Conservation (phyloP, 495 filamentous ascomycete genomes). For the Immersiella caudata region DNA sequence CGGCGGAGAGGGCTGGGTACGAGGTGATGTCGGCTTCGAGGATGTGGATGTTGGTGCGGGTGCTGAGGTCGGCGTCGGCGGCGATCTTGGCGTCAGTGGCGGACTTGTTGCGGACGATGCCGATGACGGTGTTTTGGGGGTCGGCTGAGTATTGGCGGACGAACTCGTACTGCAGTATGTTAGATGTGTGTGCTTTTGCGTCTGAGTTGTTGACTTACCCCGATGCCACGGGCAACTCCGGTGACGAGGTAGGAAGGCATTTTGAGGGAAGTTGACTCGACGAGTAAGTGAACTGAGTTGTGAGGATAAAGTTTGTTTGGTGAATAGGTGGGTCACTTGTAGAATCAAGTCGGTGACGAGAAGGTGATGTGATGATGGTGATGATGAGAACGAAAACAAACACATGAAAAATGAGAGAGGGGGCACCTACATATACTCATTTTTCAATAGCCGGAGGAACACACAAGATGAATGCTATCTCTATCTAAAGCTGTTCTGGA, state of each 20-base stretch:
- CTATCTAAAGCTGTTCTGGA: too few relatives aligned
- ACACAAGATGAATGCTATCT: too few relatives aligned
- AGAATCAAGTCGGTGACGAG: too few relatives aligned
- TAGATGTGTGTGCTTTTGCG: background rate
- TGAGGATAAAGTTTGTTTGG: too few relatives aligned
- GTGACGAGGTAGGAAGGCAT: conserved; percentile 31
- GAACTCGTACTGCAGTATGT: conserved; percentile 30
- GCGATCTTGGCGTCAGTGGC: conserved; percentile 31
- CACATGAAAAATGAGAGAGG: too few relatives aligned
- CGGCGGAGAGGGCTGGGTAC: conserved; percentile 35
- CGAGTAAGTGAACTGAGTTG: too few relatives aligned
- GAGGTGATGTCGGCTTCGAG: conserved; percentile 42
- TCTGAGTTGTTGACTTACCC: conserved; percentile 4
- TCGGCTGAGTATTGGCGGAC: conserved; percentile 33
- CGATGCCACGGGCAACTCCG: conserved; percentile 31
- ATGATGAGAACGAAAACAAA: too few relatives aligned
- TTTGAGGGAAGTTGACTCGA: background rate
- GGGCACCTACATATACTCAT: too few relatives aligned
- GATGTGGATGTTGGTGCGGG: conserved; percentile 43
- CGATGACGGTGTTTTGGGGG: conserved; percentile 35
- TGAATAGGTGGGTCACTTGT: too few relatives aligned
- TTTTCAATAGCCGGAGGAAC: too few relatives aligned
- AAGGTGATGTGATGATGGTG: too few relatives aligned
- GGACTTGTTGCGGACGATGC: conserved; percentile 42
- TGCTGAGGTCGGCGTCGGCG: conserved; percentile 21